phyloP scores from a whole-genome alignment of 345 rosid genomes.

The Salix koriyanagi region DNA sequence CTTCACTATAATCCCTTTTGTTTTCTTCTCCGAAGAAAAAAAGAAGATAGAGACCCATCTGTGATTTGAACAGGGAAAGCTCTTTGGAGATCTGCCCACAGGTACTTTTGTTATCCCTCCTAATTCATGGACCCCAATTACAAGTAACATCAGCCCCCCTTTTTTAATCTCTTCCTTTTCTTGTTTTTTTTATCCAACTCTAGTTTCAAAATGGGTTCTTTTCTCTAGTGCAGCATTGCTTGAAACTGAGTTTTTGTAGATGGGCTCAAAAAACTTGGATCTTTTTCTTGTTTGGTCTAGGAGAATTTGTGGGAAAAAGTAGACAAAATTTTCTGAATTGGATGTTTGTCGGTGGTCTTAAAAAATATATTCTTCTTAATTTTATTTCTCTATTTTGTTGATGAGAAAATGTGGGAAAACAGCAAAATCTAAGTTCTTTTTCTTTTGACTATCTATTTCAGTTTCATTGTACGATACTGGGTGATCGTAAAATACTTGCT shows the following conservation, averaged over 20 bases:
- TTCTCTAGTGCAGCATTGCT: conserved; percentile 10
- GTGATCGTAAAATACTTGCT: neutral
- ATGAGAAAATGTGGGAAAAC: conserved; percentile 1
- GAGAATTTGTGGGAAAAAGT: neutral
- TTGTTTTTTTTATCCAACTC: neutral
- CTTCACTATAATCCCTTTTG: neutral
- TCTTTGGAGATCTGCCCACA: conserved; percentile 29
- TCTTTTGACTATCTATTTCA: neutral
- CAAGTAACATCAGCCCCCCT: neutral
- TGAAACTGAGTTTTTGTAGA: conserved; percentile 11
- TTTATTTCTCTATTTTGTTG: neutral
- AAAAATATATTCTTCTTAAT: neutral
- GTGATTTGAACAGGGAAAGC: neutral
- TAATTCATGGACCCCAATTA: conserved; percentile 21
- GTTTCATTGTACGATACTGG: neutral
- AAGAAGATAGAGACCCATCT: neutral
- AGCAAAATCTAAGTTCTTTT: neutral
- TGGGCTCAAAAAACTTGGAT: neutral
- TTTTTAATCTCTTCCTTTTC: neutral
- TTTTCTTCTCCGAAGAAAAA: neutral
- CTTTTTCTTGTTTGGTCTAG: neutral
- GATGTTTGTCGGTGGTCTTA: neutral
- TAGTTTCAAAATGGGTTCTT: neutral
- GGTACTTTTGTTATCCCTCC: neutral
- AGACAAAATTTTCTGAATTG: neutral